Conservation (phyloP, 2,329 filamentous ascomycete genomes). For the Diaporthe sp. region DNA sequence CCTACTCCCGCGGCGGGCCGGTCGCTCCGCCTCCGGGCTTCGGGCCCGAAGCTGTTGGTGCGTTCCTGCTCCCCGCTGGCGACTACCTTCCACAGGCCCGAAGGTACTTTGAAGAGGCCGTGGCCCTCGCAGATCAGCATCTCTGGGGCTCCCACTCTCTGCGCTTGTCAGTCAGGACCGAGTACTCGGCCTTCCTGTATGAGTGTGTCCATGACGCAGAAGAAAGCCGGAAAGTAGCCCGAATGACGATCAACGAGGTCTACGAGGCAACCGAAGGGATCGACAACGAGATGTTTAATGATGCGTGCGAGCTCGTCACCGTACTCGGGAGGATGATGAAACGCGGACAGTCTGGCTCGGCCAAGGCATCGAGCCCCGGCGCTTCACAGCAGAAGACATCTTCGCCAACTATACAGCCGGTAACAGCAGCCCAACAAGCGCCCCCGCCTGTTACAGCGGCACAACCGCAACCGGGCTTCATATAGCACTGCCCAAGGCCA, state of each 20-base stretch:
- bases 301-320: constrained; percentile 89
- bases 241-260: constrained; percentile 88
- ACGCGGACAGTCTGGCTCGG: constrained; percentile 65
- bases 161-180: constrained; percentile 89
- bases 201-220: constrained; percentile 90
- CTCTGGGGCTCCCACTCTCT: constrained; percentile 92
- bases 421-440: constrained; percentile 24
- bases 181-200: constrained; percentile 93
- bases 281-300: constrained; percentile 95
- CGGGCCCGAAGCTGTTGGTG: constrained; percentile 65
- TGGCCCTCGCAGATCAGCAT: constrained; percentile 78
- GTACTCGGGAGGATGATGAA: constrained; percentile 92
- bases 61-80: constrained; percentile 83
- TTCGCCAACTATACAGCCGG: constrained; percentile 1
- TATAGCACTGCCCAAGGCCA: not conserved
- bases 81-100: constrained; percentile 89
- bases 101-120: constrained; percentile 84
- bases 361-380: constrained; percentile 49
- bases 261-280: constrained; percentile 93
- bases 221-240: constrained; percentile 81
- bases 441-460: constrained; percentile 23
- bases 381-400: constrained; percentile 38
- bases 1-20: constrained; percentile 65
- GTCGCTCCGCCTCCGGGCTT: constrained; percentile 71
- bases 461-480: constrained; percentile 34